Evolutionary conservation across 805 yeast genomes (phyloP).

Genomic region (Sugiyamaella lignohabitans): DNA sequence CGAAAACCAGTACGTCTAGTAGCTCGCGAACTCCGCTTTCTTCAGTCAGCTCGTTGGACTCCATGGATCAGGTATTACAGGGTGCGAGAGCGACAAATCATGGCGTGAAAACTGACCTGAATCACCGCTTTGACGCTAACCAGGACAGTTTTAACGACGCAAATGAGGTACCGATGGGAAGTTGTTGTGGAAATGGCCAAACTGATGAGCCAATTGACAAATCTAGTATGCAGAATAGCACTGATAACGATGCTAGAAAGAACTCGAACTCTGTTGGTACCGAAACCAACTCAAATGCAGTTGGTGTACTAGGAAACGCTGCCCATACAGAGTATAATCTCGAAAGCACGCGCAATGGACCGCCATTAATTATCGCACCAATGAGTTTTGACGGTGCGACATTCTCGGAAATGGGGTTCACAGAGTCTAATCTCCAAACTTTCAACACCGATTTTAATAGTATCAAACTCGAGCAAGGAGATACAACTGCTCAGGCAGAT

Average conservation of each 20-base stretch:
- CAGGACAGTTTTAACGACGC: too few relatives aligned
- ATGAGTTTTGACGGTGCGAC: conserved; percentile 26
- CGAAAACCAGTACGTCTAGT: too few relatives aligned
- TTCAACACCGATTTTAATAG: background rate
- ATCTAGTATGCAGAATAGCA: background rate
- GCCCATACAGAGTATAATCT: background rate
- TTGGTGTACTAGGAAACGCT: background rate
- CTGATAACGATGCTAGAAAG: background rate
- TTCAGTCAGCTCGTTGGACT: background rate
- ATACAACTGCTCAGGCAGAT: too few relatives aligned
- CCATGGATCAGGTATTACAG: background rate
- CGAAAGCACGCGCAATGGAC: background rate
- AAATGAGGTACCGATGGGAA: background rate
- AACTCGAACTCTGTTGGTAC: background rate
- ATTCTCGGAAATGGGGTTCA: conserved; percentile 10
- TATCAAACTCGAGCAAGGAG: background rate
- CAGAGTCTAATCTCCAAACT: background rate
- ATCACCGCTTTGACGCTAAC: too few relatives aligned
- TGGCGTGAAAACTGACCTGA: too few relatives aligned
- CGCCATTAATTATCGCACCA: conserved; percentile 31
- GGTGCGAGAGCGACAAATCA: background rate
- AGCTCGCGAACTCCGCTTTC: background rate
- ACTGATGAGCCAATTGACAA: background rate
- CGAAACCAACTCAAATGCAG: background rate
- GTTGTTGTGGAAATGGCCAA: background rate